Percentiles rank a stretch among this genome's conserved stretches.
Conservation (phyloP, 2,329 filamentous ascomycete species). For the Sarocladium brachiariae region DNA sequence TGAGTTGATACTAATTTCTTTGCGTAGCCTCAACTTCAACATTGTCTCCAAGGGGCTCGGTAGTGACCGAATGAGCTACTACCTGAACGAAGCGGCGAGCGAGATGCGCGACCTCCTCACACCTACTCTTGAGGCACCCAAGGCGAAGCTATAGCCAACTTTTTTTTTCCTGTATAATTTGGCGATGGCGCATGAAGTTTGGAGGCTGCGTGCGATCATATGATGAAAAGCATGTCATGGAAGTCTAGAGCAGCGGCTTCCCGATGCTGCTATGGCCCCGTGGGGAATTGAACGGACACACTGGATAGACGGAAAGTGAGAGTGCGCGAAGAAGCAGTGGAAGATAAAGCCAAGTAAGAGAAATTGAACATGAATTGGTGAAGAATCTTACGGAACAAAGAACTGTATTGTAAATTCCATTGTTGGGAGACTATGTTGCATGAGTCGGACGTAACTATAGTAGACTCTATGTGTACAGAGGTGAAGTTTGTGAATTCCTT, state of each 20-base stretch:
- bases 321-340: too few relatives aligned
- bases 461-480: not conserved
- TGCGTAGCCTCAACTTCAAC: conserved; percentile 87
- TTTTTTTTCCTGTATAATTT: not conserved
- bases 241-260: not conserved
- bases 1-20: conserved; percentile 11
- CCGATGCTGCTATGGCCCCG: not conserved
- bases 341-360: not conserved
- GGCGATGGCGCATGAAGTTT: not conserved
- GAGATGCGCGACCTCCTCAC: conserved; percentile 84
- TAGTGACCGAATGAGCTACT: conserved; percentile 90
- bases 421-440: too few relatives aligned
- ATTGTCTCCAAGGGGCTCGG: conserved; percentile 90
- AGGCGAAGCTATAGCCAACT: conserved; percentile 67
- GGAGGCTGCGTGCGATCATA: not conserved
- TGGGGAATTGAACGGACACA: not conserved
- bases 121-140: conserved; percentile 69
- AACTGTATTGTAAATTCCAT: too few relatives aligned
- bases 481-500: not conserved
- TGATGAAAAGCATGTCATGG: not conserved
- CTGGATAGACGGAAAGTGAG: not conserved
- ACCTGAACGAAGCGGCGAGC: conserved; percentile 84
- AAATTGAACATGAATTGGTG: not conserved
- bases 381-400: too few relatives aligned
- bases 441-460: too few relatives aligned